Base-by-base conservation (phyloP, 108 stramenopile species). In the Skeletonema marinoi region DNA sequence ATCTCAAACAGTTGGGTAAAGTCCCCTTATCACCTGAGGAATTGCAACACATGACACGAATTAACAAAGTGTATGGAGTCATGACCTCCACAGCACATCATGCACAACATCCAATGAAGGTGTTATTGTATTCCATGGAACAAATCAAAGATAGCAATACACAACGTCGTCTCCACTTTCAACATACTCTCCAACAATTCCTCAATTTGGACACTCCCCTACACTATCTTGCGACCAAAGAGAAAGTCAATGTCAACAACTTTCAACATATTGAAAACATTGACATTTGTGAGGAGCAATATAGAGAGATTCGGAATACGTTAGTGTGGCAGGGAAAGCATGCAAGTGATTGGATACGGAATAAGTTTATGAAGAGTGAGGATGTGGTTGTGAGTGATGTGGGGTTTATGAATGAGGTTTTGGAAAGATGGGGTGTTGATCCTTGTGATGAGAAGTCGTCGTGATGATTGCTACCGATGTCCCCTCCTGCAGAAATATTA, bases 41-140 rank as follows among this genome's bases (percentile, higher is more conserved):
- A 36, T 13, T 75, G 16, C 66, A 84, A 21, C 51, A 75, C 8
- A 73, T 83, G 65, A 41, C 33, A 6, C 36, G 6, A 36, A 6
- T 36, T 5, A 6, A 36, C 6, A 36, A 36, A 36, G 36, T 36
- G 6, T 6, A 36, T 36, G 36, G 36, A 32, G 54, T 19, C 62
- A 77, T 50, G 30, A 30, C 3, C 35, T 65, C 50, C 60, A 67
- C 59, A 5, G 6, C 31, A 62, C 31, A 36, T 17, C 32, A 62
- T 63, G 60, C 6, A 17, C 50, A 80, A 11, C 78, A 81, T 60
- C 44, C 74, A 38, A 73, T 75, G 38, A 63, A 70, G 58, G 36
- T 88, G 8, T 85, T 88, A 35, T 38, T 88, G 12, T 88, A 88
- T 48, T 67, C 81, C 32, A 29, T 71, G 4, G 83, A 88, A 33